Evolutionary conservation across 2,329 filamentous ascomycete genomes (phyloP).

Genomic region (Fusarium beomiforme): DNA sequence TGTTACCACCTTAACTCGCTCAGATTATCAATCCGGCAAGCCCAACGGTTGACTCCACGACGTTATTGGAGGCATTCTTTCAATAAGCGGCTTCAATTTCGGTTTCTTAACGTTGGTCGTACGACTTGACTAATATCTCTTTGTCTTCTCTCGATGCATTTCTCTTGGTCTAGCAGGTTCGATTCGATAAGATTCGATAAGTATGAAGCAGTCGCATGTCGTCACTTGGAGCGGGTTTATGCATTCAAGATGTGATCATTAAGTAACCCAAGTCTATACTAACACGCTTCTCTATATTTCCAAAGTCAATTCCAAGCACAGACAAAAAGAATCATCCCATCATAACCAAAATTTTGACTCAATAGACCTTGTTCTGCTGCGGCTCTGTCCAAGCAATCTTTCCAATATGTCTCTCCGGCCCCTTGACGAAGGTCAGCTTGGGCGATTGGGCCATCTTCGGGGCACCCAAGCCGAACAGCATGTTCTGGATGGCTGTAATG

Average conservation of each 20-base stretch:
- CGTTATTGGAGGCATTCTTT: background rate
- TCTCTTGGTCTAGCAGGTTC: background rate
- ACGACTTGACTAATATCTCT: background rate
- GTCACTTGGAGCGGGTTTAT: rapidly evolving
- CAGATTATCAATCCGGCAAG: background rate
- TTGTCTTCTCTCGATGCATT: too few species aligned
- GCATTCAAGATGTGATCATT: background rate
- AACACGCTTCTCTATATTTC: background rate
- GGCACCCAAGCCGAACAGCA: background rate
- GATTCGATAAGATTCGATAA: background rate
- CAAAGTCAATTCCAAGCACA: background rate
- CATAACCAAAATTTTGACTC: rapidly evolving
- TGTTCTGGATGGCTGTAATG: constrained; percentile 9
- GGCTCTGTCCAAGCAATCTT: background rate
- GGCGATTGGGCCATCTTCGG: constrained; percentile 15
- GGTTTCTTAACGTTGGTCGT: background rate
- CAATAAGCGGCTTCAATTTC: background rate
- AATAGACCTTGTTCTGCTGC: background rate
- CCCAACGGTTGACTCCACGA: too few species aligned
- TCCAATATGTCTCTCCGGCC: background rate
- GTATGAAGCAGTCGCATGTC: too few species aligned
- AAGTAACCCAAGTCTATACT: background rate
- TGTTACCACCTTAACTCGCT: background rate
- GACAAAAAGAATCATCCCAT: background rate
- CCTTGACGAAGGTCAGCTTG: constrained; percentile 1